These are phyloP conservation scores for Passalora sequoiae DNA, from an alignment of 2,329 filamentous ascomycete species.

Conservation along the genomic window DNA sequence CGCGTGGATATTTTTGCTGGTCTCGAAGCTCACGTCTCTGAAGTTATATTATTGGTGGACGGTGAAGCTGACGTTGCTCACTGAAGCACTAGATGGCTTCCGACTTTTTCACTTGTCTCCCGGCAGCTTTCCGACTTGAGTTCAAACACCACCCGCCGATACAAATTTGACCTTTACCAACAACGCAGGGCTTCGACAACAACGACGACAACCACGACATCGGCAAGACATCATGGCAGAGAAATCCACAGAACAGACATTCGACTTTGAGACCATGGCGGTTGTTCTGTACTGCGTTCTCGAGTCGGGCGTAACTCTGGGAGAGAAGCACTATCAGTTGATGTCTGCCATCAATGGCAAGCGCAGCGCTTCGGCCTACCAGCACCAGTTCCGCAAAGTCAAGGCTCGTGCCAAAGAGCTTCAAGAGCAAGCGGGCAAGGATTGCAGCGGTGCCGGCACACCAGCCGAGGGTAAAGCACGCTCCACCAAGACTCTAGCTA, in stretches of 20 bases:
- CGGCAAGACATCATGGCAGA: conserved; percentile 6
- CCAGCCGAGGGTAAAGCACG: not conserved
- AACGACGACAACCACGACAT: not conserved
- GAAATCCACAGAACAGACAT: conserved; percentile 5
- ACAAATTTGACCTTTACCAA: not conserved
- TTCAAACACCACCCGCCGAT: not conserved
- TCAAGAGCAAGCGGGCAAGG: conserved; percentile 2
- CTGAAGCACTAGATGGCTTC: not conserved
- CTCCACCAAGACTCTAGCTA: not conserved
- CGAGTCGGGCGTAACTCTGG: conserved; percentile 16
- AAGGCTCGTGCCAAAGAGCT: conserved; percentile 29
- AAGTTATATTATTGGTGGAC: conserved; percentile 2
- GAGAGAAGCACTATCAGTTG: conserved; percentile 26
- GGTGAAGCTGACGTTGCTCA: conserved; percentile 5
- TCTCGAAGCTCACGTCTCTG: conserved; percentile 7
- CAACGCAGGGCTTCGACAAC: not conserved
- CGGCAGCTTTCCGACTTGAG: not conserved
- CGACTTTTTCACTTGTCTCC: not conserved
- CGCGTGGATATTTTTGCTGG: not conserved
- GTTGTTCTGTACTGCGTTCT: conserved; percentile 10
- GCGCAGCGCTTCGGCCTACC: conserved; percentile 14
- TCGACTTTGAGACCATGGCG: conserved; percentile 15
- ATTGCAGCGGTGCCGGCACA: not conserved
- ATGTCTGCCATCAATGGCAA: conserved; percentile 27
- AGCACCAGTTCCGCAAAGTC: conserved; percentile 30